Conservation (phyloP, 2,329 filamentous ascomycete genomes). For the Emergomyces orientalis region DNA sequence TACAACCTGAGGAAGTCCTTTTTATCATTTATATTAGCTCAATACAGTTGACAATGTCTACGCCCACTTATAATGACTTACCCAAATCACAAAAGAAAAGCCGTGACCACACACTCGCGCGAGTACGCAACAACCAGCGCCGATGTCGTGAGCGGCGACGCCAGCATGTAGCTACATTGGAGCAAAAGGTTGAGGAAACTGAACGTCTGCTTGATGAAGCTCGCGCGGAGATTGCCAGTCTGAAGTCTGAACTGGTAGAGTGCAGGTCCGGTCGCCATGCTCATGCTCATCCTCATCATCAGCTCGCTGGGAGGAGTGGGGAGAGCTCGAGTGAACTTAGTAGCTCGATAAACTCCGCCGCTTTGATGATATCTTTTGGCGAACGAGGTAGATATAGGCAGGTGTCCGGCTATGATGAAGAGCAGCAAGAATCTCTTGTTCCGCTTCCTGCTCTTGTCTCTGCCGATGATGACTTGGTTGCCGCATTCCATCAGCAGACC, state of each 20-base stretch:
- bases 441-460: too few species aligned
- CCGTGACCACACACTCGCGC: conserved; percentile 7
- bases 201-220: conserved; percentile 1
- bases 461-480: neutral
- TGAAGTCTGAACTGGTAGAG: neutral
- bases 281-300: neutral
- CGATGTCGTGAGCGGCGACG: conserved; percentile 19
- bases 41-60: neutral
- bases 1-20: neutral
- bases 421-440: neutral
- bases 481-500: neutral
- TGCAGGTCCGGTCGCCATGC: neutral
- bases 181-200: conserved; percentile 17
- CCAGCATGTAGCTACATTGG: conserved; percentile 18
- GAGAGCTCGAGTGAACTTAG: neutral
- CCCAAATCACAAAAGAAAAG: neutral
- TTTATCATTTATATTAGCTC: neutral
- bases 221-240: neutral
- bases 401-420: neutral
- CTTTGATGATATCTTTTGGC: neutral
- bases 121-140: conserved; percentile 21
- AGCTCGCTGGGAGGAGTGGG: neutral
- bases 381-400: neutral
- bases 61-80: neutral
- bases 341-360: neutral